A percentile compares a stretch with the other conserved stretches of the same genome.
Evolutionary conservation across 2,329 filamentous ascomycete genomes (phyloP).

Genomic region (Cladophialophora carrionii): DNA sequence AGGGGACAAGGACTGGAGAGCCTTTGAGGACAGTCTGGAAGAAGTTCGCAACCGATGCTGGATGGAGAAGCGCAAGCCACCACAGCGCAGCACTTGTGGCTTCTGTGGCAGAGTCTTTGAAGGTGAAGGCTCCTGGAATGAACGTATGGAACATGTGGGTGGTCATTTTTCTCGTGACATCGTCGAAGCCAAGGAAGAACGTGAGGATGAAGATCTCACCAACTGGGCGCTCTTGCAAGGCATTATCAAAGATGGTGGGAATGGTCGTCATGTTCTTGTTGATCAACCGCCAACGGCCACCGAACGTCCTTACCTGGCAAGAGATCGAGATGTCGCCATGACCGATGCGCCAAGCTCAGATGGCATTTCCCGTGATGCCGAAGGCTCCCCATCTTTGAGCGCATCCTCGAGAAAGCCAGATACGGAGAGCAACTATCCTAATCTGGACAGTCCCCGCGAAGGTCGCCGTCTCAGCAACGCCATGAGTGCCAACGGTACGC

Average conservation of each 20-base stretch:
- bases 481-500: slow-evolving; percentile 32
- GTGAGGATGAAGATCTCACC: slow-evolving; percentile 49
- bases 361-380: slow-evolving; percentile 29
- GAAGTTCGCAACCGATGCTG: slow-evolving; percentile 63
- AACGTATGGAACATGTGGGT: slow-evolving; percentile 85
- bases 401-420: slow-evolving; percentile 29
- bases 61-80: slow-evolving; percentile 63
- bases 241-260: slow-evolving; percentile 38
- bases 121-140: slow-evolving; percentile 72
- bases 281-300: slow-evolving; percentile 36
- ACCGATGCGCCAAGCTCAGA: slow-evolving; percentile 35
- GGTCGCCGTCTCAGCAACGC: slow-evolving; percentile 32
- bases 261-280: slow-evolving; percentile 36
- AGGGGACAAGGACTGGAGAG: slow-evolving; percentile 37
- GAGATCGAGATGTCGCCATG: slow-evolving; percentile 37
- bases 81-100: slow-evolving; percentile 62
- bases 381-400: slow-evolving; percentile 33
- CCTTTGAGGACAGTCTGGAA: slow-evolving; percentile 60
- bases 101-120: slow-evolving; percentile 67
- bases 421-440: slow-evolving; percentile 30
- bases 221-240: slow-evolving; percentile 49
- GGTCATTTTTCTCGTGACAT: slow-evolving; percentile 67
- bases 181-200: slow-evolving; percentile 49
- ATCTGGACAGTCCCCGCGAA: slow-evolving; percentile 30
- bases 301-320: slow-evolving; percentile 30